Base-by-base conservation (phyloP, 805 yeast species). In the Saccharomycopsis vini region DNA sequence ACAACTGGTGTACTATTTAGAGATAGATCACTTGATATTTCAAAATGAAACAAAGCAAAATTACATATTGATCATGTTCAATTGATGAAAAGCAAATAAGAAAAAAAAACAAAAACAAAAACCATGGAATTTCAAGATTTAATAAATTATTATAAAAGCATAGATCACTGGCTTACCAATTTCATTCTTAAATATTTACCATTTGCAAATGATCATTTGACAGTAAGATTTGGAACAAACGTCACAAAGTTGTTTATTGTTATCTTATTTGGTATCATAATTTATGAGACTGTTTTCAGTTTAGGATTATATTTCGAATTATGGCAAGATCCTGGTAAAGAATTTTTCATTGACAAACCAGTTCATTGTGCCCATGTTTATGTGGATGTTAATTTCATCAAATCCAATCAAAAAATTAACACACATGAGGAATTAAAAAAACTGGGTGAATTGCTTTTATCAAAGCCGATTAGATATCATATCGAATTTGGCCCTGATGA, bases 401-500 rank as follows among this genome's bases (percentile, higher is more conserved):
- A 30, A 43, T 10, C 20, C 10, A 32, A 40, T 15, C 18, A 44
- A 6, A 10, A 18, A n/a, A 29, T 22, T 28, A 10, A 6, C 9
- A 22, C 22, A 21, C 26, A 21, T 13, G 19, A 15, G 9, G 36
- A 30, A 12, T 4, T 34, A 5, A n/a, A 22, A 7, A n/a, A 39
- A 9, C 4, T 19, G 6, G 29, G 40, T 33, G 3, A 43, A 1
- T 26, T 60, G 44, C 43, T 56, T 39, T 47, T 64, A 18, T 43
- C 52, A 3, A 59, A 56, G 20, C 71, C 75, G 2, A 50, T 81
- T 26, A 66, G 64, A 21, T 84, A 79, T 56, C 83, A 82, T 58
- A 69, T 82, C 52, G 94, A 84, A 56, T 85, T 85, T 60, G 75
- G 84, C 24, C 92, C 94, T 0, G 89, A 81, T 52, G 95, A 85